Conservation (phyloP, 768 basidiomycete species). For the Hirschioporus abietinus region DNA sequence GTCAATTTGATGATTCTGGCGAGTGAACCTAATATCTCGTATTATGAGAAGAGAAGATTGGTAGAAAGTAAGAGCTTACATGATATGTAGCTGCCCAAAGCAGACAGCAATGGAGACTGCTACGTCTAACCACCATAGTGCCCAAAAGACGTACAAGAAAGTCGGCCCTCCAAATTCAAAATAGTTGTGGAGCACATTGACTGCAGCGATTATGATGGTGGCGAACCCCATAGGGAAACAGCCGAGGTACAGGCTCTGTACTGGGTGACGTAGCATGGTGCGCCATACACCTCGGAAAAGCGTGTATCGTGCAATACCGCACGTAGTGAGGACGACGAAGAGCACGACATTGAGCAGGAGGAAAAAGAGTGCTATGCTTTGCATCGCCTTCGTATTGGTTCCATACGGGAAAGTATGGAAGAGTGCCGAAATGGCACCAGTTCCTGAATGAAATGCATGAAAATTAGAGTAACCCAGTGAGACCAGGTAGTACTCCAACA, state of each 20-base stretch:
- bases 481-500: slow-evolving; percentile 11
- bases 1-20: slow-evolving; percentile 53
- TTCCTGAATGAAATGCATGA: slow-evolving; percentile 25
- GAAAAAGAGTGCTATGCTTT: slow-evolving; percentile 39
- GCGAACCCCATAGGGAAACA: slow-evolving; percentile 54
- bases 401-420: slow-evolving; percentile 57
- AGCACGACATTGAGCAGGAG: slow-evolving; percentile 56
- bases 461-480: not conserved
- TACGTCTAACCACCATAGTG: slow-evolving; percentile 65
- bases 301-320: slow-evolving; percentile 46
- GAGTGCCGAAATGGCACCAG: slow-evolving; percentile 49
- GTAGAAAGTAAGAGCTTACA: slow-evolving; percentile 40
- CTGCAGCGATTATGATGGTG: slow-evolving; percentile 50
- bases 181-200: slow-evolving; percentile 37
- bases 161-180: slow-evolving; percentile 44
- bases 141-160: slow-evolving; percentile 56
- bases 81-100: slow-evolving; percentile 58
- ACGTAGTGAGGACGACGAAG: slow-evolving; percentile 42
- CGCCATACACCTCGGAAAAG: slow-evolving; percentile 38
- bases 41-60: not conserved
- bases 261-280: slow-evolving; percentile 42
- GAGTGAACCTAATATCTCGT: slow-evolving; percentile 38
- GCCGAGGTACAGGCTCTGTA: slow-evolving; percentile 44
- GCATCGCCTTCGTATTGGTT: slow-evolving; percentile 32
- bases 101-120: slow-evolving; percentile 50